Base-by-base conservation (phyloP, 202 grass and related monocot genomes). In the Schoenoplectus triqueter region DNA sequence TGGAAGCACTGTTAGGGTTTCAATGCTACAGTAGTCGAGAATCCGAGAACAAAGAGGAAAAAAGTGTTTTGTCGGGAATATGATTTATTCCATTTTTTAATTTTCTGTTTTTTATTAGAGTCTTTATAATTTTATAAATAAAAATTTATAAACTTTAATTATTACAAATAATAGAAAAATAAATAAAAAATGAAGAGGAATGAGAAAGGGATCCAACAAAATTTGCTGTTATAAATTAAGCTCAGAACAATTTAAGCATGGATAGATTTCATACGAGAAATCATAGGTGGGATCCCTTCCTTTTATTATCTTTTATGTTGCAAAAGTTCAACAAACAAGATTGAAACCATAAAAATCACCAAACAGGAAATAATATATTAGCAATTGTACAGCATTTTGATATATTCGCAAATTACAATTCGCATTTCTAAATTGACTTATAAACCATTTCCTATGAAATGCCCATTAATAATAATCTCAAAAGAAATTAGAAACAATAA, bases 251-350 rank as follows among this genome's bases (percentile, higher is more conserved):
- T 3, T 50, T 64, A 78, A 49, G 68, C 31, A n/a, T 31, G 31
- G 31, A 31, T 31, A 76, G 47, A 7, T 64, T 50, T 55, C 14
- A 7, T 85, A 98, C 95, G 91, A 15, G 90, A 75, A 42, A 92
- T 78, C 95, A 98, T 98, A 8, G 95, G 91, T 21, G 92, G 92
- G 31, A 98, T 92, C 52, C 95, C 92, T 10, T 98, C 95, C 95
- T 88, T 93, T 90, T 55, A 98, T 98, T 64, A 95, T 88, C 94
- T 97, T 83, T 15, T 18, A 84, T 9, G 74, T 78, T 78, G 46
- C 3, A 21, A 40, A 9, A 7, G 54, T 60, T 78, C n/a, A n/a
- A 41, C 31, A 78, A 15, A 42, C 21, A 77, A 40, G 20, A 57
- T 39, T 56, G 3, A 56, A 76, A 51, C 22, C 10, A 76, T 76